Conservation (phyloP, 2,329 filamentous ascomycete genomes). For the Botrytis medusae region DNA sequence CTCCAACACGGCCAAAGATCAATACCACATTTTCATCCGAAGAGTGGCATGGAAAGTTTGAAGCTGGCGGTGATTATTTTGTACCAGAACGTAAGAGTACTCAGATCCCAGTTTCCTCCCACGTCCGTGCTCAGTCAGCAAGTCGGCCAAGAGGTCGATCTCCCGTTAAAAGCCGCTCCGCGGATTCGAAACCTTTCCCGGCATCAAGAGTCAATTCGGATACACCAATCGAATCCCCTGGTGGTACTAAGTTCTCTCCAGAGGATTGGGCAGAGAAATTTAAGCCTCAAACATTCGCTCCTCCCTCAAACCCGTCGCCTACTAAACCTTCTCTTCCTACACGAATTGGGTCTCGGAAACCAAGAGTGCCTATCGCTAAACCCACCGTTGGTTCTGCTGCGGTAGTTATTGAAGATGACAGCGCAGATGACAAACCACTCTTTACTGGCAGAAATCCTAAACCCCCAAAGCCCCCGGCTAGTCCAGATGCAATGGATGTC, state of each 20-base stretch:
- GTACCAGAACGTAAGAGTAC: slow-evolving; percentile 31
- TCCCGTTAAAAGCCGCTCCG: slow-evolving; percentile 35
- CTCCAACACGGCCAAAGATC: slow-evolving; percentile 47
- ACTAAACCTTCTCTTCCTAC: slow-evolving; percentile 22
- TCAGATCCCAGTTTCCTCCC: slow-evolving; percentile 22
- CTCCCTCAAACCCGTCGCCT: slow-evolving; percentile 26
- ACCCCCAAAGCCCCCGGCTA: slow-evolving; percentile 33
- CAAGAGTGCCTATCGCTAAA: slow-evolving; percentile 27
- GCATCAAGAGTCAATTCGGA: slow-evolving; percentile 23
- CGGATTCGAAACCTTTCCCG: slow-evolving; percentile 27
- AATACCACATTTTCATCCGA: slow-evolving; percentile 59
- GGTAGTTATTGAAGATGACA: slow-evolving; percentile 35
- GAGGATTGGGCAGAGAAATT: slow-evolving; percentile 39
- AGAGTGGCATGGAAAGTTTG: slow-evolving; percentile 44
- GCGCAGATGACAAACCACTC: slow-evolving; percentile 35
- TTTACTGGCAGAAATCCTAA: slow-evolving; percentile 37
- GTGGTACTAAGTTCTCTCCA: slow-evolving; percentile 37
- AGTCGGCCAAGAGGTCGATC: slow-evolving; percentile 36
- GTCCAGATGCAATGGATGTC: slow-evolving; percentile 65
- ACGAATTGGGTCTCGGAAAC: slow-evolving; percentile 27
- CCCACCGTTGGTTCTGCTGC: slow-evolving; percentile 37
- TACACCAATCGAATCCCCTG: slow-evolving; percentile 33
- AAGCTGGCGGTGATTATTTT: slow-evolving; percentile 38
- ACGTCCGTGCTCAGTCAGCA: slow-evolving; percentile 33
- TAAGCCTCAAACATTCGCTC: slow-evolving; percentile 39